Evolutionary conservation across 352 stramenopile species (phyloP), one percentile per base, ranked within the genome.

Genomic region (Phytophthora litchii): DNA sequence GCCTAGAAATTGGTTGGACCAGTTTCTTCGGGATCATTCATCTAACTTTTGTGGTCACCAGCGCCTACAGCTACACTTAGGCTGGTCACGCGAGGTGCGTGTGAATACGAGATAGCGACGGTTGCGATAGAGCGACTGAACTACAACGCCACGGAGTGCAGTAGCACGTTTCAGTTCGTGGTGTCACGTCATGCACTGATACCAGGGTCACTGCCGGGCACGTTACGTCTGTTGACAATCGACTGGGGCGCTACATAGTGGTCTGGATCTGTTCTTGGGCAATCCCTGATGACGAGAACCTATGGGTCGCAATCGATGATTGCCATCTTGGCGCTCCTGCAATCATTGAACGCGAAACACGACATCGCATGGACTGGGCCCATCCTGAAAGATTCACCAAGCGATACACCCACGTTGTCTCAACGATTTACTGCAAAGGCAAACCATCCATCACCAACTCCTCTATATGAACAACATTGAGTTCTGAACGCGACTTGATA

Each of bases 181-280:
- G 29, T 43, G 50, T 43, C 38, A 50, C 27, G 38, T 43, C 27
- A 59, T 50, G 6, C 3, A 11, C 21, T 9, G 20, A 42, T 36
- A 43, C 32, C 9, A 13, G 13, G n/a, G 10, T 19, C 20, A 31
- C 23, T 27, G 3, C 32, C 25, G 16, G 13, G 36, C 49, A 57
- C 49, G 36, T 48, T 57, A 48, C 47, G 36, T n/a, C 19, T 47
- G 49, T 48, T 48, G 16, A 57, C 37, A 29, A 9, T 4, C 16
- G 31, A 8, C 8, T 9, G n/a, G 42, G 36, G 9, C 23, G 14
- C n/a, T 37, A 16, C 19, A 13, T 19, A 8, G 11, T 35, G 23
- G 3, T 27, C 23, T 27, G 5, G 23, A 27, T 27, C 23, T 27
- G 23, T 27, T 27, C 23, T 3, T 27, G 23, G 5, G 40, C 40